phyloP scores from a whole-genome alignment of 495 filamentous ascomycete species.

The Neurospora sp. region DNA sequence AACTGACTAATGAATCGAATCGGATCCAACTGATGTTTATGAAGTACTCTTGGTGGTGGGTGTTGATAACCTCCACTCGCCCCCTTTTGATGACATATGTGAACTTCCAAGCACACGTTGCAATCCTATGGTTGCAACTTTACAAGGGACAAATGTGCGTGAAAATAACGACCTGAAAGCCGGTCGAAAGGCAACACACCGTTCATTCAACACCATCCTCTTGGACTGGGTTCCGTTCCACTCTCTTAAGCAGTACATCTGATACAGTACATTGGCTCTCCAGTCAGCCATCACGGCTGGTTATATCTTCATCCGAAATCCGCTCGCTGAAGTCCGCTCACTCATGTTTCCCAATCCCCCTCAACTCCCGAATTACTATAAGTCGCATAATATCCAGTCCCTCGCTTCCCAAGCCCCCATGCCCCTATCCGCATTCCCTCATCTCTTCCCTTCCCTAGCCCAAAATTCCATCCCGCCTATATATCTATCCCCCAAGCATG shows the following conservation, averaged over 20 bases:
- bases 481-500: too few species aligned
- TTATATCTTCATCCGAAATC: not conserved
- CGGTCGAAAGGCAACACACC: not conserved
- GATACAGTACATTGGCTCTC: not conserved
- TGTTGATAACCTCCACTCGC: not conserved
- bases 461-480: too few species aligned
- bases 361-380: too few species aligned
- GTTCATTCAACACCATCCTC: not conserved
- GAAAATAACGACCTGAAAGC: not conserved
- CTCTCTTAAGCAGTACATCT: not conserved
- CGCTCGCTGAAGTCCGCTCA: not conserved
- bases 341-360: not conserved
- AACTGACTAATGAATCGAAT: not conserved
- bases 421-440: too few species aligned
- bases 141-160: not conserved
- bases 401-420: too few species aligned
- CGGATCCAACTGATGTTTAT: not conserved
- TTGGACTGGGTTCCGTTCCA: not conserved
- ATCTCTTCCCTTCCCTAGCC: too few species aligned
- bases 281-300: too few species aligned
- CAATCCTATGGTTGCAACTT: not conserved
- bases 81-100: not conserved
- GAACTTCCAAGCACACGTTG: not conserved
- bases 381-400: too few species aligned
- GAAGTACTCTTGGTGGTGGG: not conserved